Conservation (phyloP, 2,329 filamentous ascomycete genomes). For the Cryphonectria radicalis region DNA sequence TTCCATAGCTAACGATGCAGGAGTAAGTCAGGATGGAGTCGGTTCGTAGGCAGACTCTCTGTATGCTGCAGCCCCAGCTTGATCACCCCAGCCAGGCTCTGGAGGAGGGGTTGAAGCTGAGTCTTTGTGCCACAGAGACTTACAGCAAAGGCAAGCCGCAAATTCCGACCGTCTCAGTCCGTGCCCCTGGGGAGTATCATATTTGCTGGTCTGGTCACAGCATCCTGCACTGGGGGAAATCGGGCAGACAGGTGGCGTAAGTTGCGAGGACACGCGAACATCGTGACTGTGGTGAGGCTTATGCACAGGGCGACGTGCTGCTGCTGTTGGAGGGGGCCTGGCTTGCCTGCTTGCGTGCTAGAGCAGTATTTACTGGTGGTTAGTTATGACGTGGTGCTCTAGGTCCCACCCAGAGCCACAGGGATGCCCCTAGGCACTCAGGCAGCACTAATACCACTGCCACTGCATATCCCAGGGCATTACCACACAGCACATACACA, state of each 20-base stretch:
- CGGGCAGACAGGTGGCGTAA: neutral
- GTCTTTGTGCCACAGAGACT: neutral
- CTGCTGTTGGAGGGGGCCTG: neutral
- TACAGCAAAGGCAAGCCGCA: neutral
- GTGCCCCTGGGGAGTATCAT: neutral
- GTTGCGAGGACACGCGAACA: neutral
- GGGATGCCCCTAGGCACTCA: neutral
- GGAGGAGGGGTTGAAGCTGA: neutral
- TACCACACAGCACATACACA: no score
- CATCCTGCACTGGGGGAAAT: neutral
- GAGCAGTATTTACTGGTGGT: neutral
- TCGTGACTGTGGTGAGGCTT: neutral
- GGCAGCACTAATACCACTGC: neutral
- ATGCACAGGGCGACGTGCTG: neutral
- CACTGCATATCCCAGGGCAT: no score
- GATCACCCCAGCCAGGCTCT: neutral
- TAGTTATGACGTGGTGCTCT: constrained; percentile 6
- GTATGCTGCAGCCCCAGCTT: neutral
- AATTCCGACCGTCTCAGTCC: neutral
- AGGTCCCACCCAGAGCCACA: neutral
- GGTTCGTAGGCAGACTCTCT: neutral
- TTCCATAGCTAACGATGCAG: constrained; percentile 13
- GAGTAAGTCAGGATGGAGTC: neutral
- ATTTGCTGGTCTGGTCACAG: neutral
- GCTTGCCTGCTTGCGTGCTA: neutral